Conservation (phyloP, 768 basidiomycete species). For the Boletellus sp. region DNA sequence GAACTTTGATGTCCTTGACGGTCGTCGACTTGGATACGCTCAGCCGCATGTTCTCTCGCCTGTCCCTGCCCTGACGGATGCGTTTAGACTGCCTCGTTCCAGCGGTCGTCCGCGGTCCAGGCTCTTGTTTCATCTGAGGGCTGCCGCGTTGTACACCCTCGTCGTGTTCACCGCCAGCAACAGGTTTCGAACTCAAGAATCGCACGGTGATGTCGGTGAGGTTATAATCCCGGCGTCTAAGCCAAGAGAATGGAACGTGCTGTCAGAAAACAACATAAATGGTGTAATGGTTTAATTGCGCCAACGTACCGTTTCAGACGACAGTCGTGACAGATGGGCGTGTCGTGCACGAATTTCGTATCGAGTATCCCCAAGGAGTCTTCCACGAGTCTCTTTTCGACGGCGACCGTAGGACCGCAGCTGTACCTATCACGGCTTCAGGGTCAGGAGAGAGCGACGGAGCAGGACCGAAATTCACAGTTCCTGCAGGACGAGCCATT, state of each 20-base stretch:
- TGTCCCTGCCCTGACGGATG: conserved; percentile 53
- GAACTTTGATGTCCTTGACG: conserved; percentile 75
- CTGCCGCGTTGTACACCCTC: conserved; percentile 24
- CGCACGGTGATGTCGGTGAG: conserved; percentile 62
- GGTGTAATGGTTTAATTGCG: conserved; percentile 1
- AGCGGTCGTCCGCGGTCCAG: conserved; percentile 36
- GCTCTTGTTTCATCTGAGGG: conserved; percentile 28
- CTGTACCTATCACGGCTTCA: conserved; percentile 45
- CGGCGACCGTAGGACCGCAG: conserved; percentile 49
- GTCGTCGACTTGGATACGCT: conserved; percentile 62
- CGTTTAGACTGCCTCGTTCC: conserved; percentile 68
- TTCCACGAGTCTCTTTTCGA: conserved; percentile 37
- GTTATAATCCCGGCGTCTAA: conserved; percentile 45
- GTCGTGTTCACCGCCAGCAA: conserved; percentile 28
- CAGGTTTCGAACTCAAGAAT: conserved; percentile 34
- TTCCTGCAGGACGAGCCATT: conserved; percentile 61
- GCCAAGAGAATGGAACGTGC: conserved; percentile 15
- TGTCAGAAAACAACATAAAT: conserved; percentile 12
- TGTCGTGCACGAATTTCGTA: conserved; percentile 43
- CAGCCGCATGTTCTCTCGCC: conserved; percentile 48
- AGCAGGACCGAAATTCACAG: conserved; percentile 43
- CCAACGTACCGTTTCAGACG: conserved; percentile 50
- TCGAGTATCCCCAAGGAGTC: conserved; percentile 29
- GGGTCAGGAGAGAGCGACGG: conserved; percentile 20
- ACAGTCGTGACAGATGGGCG: conserved; percentile 59